A percentile compares a stretch with the other conserved stretches of the same genome.
Conservation (phyloP, 2,329 filamentous ascomycete genomes). For the Gaeumannomyces sp. region DNA sequence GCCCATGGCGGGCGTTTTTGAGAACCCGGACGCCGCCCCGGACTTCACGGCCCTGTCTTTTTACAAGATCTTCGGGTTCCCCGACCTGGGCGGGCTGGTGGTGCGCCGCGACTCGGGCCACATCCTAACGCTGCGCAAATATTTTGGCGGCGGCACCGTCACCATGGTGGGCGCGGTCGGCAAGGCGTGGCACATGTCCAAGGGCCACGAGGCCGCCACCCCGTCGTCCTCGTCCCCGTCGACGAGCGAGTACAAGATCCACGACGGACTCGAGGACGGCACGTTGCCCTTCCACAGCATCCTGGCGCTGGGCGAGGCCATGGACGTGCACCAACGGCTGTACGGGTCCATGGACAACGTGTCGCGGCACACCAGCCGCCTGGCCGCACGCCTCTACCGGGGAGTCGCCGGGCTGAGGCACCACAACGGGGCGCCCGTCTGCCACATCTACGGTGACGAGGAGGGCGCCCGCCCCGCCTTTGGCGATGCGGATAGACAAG, state of each 20-base stretch:
- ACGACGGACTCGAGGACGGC: slow-evolving; percentile 60
- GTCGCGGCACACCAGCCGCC: slow-evolving; percentile 49
- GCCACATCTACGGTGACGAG: slow-evolving; percentile 40
- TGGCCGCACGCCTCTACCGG: slow-evolving; percentile 43
- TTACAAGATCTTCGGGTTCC: slow-evolving; percentile 63
- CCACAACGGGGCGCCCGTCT: slow-evolving; percentile 43
- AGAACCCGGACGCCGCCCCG: slow-evolving; percentile 42
- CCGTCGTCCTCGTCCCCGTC: not conserved
- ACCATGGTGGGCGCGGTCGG: slow-evolving; percentile 50
- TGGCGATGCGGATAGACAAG: slow-evolving; percentile 46
- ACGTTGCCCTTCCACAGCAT: slow-evolving; percentile 61
- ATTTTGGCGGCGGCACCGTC: slow-evolving; percentile 64
- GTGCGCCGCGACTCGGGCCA: slow-evolving; percentile 50
- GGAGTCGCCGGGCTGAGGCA: slow-evolving; percentile 43
- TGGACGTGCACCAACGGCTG: slow-evolving; percentile 48
- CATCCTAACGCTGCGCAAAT: slow-evolving; percentile 48
- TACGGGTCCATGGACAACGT: slow-evolving; percentile 54
- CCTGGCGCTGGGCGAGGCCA: slow-evolving; percentile 53
- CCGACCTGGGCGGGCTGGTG: slow-evolving; percentile 56
- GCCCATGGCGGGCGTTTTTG: slow-evolving; percentile 45
- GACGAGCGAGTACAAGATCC: slow-evolving; percentile 37
- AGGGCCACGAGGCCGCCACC: slow-evolving; percentile 30
- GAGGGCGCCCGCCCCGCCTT: slow-evolving; percentile 29
- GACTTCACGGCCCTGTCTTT: slow-evolving; percentile 57
- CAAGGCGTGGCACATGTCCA: slow-evolving; percentile 49